These are phyloP conservation scores for Herpetomonas samuelpessoai DNA, from an alignment of 208 protist species.

Conservation along the genomic window DNA sequence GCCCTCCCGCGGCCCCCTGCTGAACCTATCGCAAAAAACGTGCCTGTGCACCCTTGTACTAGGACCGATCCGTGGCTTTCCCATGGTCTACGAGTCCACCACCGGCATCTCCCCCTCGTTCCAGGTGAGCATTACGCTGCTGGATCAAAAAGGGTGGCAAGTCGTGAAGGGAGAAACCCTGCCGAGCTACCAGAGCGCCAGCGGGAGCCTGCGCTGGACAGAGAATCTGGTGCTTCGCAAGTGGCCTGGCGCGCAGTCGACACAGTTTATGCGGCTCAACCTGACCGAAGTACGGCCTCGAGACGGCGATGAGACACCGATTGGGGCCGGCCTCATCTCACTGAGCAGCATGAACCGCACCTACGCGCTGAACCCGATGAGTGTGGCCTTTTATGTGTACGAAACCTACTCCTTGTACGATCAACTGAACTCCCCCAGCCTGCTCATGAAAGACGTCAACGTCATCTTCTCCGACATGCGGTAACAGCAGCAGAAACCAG, in stretches of 20 bases:
- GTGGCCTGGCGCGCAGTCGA: slow-evolving; percentile 75
- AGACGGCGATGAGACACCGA: slow-evolving; percentile 85
- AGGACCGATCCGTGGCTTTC: slow-evolving; percentile 81
- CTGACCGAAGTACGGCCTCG: slow-evolving; percentile 77
- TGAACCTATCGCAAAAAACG: slow-evolving; percentile 82
- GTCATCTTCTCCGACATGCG: slow-evolving; percentile 74
- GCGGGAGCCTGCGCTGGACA: slow-evolving; percentile 77
- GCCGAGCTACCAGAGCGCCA: slow-evolving; percentile 84
- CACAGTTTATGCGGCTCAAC: slow-evolving; percentile 87
- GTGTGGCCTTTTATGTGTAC: slow-evolving; percentile 88
- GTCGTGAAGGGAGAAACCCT: slow-evolving; percentile 76
- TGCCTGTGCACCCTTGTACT: slow-evolving; percentile 79
- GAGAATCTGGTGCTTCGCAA: slow-evolving; percentile 83
- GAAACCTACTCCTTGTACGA: slow-evolving; percentile 91
- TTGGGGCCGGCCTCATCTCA: slow-evolving; percentile 82
- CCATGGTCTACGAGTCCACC: slow-evolving; percentile 75
- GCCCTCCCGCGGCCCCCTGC: slow-evolving; percentile 43
- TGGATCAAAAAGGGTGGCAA: slow-evolving; percentile 86
- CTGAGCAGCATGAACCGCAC: slow-evolving; percentile 62
- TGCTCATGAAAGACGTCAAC: slow-evolving; percentile 82
- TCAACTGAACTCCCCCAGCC: slow-evolving; percentile 69
- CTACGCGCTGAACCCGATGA: slow-evolving; percentile 51
- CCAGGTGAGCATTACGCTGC: slow-evolving; percentile 78
- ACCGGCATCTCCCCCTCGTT: slow-evolving; percentile 80
- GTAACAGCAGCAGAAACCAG: slow-evolving; percentile 8